phyloP scores from a whole-genome alignment of 345 rosid genomes.

The Brassica rapa region DNA sequence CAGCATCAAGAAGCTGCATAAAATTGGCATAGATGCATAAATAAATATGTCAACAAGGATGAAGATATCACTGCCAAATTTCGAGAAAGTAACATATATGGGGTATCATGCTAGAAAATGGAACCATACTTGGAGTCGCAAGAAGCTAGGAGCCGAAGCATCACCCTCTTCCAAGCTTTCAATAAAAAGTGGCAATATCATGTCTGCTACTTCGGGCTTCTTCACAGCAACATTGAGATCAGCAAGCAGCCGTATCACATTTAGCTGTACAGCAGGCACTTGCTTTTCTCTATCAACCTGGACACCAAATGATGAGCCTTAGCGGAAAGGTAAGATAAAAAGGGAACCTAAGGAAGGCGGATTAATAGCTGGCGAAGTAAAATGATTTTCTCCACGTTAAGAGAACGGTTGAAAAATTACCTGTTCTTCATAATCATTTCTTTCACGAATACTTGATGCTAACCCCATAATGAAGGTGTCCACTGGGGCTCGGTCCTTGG shows the following conservation, averaged over 20 bases:
- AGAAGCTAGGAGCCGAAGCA: slow-evolving; percentile 82
- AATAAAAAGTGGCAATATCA: slow-evolving; percentile 94
- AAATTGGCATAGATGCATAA: slow-evolving; percentile 31
- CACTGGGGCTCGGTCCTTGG: slow-evolving; percentile 91
- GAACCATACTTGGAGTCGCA: slow-evolving; percentile 83
- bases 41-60: slow-evolving; percentile 37
- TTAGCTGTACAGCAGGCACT: slow-evolving; percentile 83
- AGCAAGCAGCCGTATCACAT: slow-evolving; percentile 85
- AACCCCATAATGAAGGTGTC: slow-evolving; percentile 93
- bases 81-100: slow-evolving; percentile 15
- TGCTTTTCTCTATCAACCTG: slow-evolving; percentile 89
- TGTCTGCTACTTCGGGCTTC: slow-evolving; percentile 95
- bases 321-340: slow-evolving; percentile 26
- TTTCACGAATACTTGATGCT: slow-evolving; percentile 86
- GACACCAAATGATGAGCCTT: slow-evolving; percentile 39
- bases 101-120: slow-evolving; percentile 35
- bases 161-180: slow-evolving; percentile 99
- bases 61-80: slow-evolving; percentile 20
- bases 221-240: slow-evolving; percentile 87
- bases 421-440: slow-evolving; percentile 92
- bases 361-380: slow-evolving; percentile 16
- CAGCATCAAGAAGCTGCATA: slow-evolving; percentile 97
- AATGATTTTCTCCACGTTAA: background rate
- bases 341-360: background rate
- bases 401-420: slow-evolving; percentile 43